Evolutionary conservation across 257 asterid species (phyloP).

Genomic region (Nicotiana otophora): DNA sequence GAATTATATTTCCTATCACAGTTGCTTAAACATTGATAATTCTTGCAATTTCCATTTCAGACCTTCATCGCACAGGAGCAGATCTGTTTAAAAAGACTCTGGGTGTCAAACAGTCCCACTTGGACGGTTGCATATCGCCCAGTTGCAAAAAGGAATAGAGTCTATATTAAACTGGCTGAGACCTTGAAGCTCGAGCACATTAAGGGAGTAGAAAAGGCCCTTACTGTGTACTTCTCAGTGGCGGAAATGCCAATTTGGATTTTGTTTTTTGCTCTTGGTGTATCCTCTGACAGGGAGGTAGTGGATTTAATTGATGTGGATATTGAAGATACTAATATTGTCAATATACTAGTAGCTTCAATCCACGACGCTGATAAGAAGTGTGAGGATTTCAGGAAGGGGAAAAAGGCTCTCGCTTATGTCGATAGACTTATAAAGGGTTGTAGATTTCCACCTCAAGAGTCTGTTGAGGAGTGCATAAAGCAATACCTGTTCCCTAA

Average conservation of each 20-base stretch:
- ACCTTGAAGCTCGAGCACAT: slow-evolving; percentile 46
- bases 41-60: slow-evolving; percentile 34
- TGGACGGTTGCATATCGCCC: slow-evolving; percentile 73
- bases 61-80: slow-evolving; percentile 95
- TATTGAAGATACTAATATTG: slow-evolving; percentile 35
- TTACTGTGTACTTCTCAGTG: slow-evolving; percentile 53
- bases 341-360: slow-evolving; percentile 58
- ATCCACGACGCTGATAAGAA: slow-evolving; percentile 66
- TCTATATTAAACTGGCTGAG: slow-evolving; percentile 53
- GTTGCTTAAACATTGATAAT: not conserved
- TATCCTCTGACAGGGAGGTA: slow-evolving; percentile 58
- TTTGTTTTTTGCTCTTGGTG: slow-evolving; percentile 79
- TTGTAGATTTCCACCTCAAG: slow-evolving; percentile 65
- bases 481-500: slow-evolving; percentile 53
- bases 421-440: slow-evolving; percentile 40
- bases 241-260: slow-evolving; percentile 80
- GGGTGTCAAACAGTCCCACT: slow-evolving; percentile 55
- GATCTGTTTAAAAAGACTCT: slow-evolving; percentile 62
- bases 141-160: slow-evolving; percentile 43
- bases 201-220: slow-evolving; percentile 51
- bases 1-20: not conserved
- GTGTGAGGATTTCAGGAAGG: slow-evolving; percentile 54
- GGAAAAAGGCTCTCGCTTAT: slow-evolving; percentile 34
- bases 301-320: slow-evolving; percentile 59
- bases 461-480: slow-evolving; percentile 66